Evolutionary conservation across 192 early-diverging fungal species (phyloP).

Genomic region (Gonapodya sp.): DNA sequence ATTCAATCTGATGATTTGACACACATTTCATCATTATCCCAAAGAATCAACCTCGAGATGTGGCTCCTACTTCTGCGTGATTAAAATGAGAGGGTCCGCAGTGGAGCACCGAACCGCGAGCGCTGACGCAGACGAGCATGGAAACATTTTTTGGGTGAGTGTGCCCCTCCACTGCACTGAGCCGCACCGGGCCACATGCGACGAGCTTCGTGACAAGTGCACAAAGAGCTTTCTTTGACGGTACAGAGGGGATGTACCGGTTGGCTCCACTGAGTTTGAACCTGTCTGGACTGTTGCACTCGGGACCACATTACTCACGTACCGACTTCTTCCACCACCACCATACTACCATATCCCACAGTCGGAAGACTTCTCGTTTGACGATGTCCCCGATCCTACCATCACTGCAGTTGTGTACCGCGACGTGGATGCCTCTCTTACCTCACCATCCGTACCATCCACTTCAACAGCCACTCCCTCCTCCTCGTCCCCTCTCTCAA

Average conservation of each 20-base stretch:
- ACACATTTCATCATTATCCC: background rate
- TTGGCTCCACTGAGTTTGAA: background rate
- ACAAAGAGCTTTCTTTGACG: background rate
- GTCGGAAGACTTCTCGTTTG: background rate
- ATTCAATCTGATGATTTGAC: background rate
- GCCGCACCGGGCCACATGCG: too few species aligned
- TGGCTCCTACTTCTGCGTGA: background rate
- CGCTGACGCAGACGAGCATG: background rate
- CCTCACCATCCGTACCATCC: background rate
- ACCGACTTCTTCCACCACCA: too few species aligned
- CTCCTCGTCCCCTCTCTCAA: background rate
- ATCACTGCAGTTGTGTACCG: background rate
- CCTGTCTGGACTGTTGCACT: background rate
- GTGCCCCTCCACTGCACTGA: too few species aligned
- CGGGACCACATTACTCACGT: too few species aligned
- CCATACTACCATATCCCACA: background rate
- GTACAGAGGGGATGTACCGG: background rate
- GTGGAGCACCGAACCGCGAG: background rate
- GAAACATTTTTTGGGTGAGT: background rate
- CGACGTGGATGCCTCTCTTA: background rate
- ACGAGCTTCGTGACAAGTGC: too few species aligned
- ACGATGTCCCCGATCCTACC: background rate
- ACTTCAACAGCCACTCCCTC: background rate
- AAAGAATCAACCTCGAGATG: background rate
- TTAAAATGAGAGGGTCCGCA: background rate